Conservation (phyloP, 331 rosid genomes). For the Phaseolus coccineus region DNA sequence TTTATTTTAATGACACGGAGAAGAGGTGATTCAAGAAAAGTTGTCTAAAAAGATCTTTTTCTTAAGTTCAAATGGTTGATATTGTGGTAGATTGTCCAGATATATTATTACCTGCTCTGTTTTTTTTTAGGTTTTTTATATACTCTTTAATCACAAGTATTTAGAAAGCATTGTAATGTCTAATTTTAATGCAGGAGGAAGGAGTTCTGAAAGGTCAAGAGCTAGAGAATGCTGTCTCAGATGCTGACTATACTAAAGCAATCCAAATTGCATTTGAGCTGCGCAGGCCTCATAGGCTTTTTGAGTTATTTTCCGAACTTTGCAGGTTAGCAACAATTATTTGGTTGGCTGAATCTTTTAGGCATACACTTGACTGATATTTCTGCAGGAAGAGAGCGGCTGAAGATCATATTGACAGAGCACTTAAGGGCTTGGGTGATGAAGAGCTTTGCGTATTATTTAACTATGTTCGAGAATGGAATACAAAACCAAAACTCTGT, state of each 20-base stretch:
- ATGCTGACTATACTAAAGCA: constrained; percentile 85
- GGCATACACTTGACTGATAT: constrained; percentile 37
- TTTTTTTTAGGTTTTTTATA: constrained; percentile 1
- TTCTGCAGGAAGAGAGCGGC: constrained; percentile 70
- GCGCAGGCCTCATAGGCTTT: constrained; percentile 83
- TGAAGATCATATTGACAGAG: constrained; percentile 65
- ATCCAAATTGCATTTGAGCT: constrained; percentile 85
- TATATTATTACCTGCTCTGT: neutral
- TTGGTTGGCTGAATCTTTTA: constrained; percentile 7
- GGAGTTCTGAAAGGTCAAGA: constrained; percentile 92
- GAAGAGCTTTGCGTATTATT: constrained; percentile 70
- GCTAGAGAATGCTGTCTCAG: constrained; percentile 89
- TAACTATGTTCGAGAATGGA: constrained; percentile 88
- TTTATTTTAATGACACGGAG: neutral
- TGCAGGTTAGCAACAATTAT: constrained; percentile 69
- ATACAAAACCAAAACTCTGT: constrained; percentile 87
- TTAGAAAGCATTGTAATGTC: constrained; percentile 19
- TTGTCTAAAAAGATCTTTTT: neutral
- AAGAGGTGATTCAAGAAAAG: neutral
- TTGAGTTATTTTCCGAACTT: constrained; percentile 67
- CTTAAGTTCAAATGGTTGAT: neutral
- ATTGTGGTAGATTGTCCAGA: neutral
- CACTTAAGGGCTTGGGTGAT: constrained; percentile 61
- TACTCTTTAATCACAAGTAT: neutral
- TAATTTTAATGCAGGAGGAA: constrained; percentile 74